Evolutionary conservation across 768 basidiomycete species (phyloP).

Genomic region (Mycena galericulata): DNA sequence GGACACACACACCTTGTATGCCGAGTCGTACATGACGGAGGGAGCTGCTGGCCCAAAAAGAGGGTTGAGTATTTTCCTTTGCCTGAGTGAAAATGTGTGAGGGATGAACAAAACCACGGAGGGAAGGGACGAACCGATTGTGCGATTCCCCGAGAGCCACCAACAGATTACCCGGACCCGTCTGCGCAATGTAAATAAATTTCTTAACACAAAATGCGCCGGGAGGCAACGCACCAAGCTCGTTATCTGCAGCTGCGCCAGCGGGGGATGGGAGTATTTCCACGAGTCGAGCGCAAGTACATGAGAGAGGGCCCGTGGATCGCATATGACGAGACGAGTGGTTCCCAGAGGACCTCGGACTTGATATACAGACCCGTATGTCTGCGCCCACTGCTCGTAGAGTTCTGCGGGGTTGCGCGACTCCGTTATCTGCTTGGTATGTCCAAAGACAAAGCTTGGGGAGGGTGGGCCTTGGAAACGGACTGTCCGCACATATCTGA

Average conservation of each 20-base stretch:
- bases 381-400: constrained; percentile 49
- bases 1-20: constrained; percentile 41
- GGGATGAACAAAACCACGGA: background rate
- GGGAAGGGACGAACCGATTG: background rate
- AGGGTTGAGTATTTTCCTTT: constrained; percentile 45
- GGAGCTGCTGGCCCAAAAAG: constrained; percentile 45
- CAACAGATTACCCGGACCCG: constrained; percentile 3
- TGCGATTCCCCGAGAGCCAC: background rate
- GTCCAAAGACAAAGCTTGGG: constrained; percentile 19
- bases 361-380: constrained; percentile 46
- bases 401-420: constrained; percentile 9
- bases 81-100: background rate
- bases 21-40: constrained; percentile 44
- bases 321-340: constrained; percentile 34
- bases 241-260: constrained; percentile 24
- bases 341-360: constrained; percentile 33
- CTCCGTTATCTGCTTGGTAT: constrained; percentile 1
- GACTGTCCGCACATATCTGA: background rate
- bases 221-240: constrained; percentile 28
- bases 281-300: constrained; percentile 47
- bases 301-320: constrained; percentile 51
- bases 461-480: constrained; percentile 15
- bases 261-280: constrained; percentile 43
- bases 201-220: no score
- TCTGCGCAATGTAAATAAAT: background rate